Base-by-base conservation (phyloP, 495 filamentous ascomycete genomes). In the Viridothelium virens region DNA sequence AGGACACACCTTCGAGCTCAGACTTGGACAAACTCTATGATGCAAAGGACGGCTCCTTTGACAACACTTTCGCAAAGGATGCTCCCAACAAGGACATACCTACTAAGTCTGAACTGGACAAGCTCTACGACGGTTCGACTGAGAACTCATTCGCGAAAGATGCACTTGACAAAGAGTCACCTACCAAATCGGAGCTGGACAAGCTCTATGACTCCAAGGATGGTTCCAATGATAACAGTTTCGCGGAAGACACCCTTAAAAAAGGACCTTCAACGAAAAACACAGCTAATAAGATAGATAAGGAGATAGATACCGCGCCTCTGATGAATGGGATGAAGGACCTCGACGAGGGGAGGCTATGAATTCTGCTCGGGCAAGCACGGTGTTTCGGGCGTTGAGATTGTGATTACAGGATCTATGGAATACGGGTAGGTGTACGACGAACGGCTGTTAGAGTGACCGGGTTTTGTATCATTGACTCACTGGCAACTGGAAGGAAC, bases 141-240 rank as follows among this genome's bases (percentile, higher is more conserved):
- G 53, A 59, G 18, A 59, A 59, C 2, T 7, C 53, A 3, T 59
- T 59, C 36, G 53, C 53, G 3, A 59, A 59, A 36, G 53, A 59
- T 59, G 36, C n/a, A 0, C 53, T 31, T 0, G 14, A 33, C 7
- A 33, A 34, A 31, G 31, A 59, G 25, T 18, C 5, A 10, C n/a
- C n/a, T 10, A 33, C 53, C 7, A 59, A 59, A 36, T 59, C 53
- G 7, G 53, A 36, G 31, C 31, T 59, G 53, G 53, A 59, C 31
- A 59, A 59, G 14, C 31, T 34, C 3, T 36, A 59, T 4, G 53
- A 2, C 36, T 44, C 41, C 41, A 18, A 59, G 53, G 31, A 59
- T 36, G 53, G 53, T 31, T 11, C 25, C 18, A 36, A 6, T 3
- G 53, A 59, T 5, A 59, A 36, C 7, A 36, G 25, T 4, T 59